Evolutionary conservation across 495 filamentous ascomycete genomes (phyloP), one percentile per base, ranked within the genome.

Genomic region (Peziza echinospora): DNA sequence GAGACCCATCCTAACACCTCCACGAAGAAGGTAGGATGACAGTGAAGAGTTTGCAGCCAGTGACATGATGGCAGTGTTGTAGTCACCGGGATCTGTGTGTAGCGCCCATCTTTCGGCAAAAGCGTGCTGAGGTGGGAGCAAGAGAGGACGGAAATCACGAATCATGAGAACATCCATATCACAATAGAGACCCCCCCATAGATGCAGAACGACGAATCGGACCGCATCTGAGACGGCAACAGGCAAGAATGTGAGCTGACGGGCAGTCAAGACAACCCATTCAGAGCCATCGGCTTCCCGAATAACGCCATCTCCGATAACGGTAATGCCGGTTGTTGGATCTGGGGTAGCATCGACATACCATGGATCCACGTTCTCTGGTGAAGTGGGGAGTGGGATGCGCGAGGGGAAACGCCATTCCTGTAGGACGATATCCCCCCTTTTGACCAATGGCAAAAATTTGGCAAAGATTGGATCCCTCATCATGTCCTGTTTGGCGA

Each of bases 81-180:
- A 74, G 47, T 72, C 71, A 26, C 70, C 70, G 1, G 70, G 67
- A 28, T 62, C 61, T 1, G 64, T 47, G 46, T 72, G 71, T 21
- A 67, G 70, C 1, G 66, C 71, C 71, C 71, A 74, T 42, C 71
- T 62, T 50, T 74, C 71, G 8, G 71, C 71, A 50, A 72, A 74
- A 5, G 67, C 57, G 43, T 69, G 68, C 24, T 67, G 54, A 21
- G 59, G 61, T 4, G 63, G 56, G 16, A 73, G 56, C 9, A 72
- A 56, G 6, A 74, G 50, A 5, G 71, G 70, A 3, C 71, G 66
- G 61, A 74, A 65, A 51, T 74, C 71, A 17, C 71, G 60, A 2
- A 74, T 60, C 55, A 74, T 64, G 8, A 74, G 62, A 24, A 74
- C 65, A 47, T 74, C 71, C 68, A 73, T 72, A 56, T 74, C 71